Percentiles rank a stretch among this genome's conserved stretches.
These are phyloP conservation scores for Purshia tridentata DNA, from an alignment of 306 rosid genomes.

Conservation along the genomic window DNA sequence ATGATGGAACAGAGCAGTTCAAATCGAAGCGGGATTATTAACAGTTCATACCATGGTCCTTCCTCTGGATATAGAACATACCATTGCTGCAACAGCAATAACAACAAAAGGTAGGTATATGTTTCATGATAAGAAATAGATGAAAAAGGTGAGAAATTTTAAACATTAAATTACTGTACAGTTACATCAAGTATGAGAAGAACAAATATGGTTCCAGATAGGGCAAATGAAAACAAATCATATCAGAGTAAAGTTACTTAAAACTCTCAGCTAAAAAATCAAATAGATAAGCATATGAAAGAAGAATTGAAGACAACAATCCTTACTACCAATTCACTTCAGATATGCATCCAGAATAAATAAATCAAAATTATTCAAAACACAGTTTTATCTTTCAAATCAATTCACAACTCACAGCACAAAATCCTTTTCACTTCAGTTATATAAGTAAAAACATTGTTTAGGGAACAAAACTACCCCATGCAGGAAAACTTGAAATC, in stretches of 20 bases:
- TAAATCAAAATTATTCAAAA: background rate
- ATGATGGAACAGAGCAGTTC: constrained; percentile 98
- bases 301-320: background rate
- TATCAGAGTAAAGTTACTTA: background rate
- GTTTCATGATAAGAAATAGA: constrained; percentile 19
- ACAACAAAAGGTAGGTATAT: constrained; percentile 14
- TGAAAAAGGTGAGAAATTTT: background rate
- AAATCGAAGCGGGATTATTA: constrained; percentile 93
- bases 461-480: background rate
- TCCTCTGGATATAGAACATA: constrained; percentile 84
- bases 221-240: background rate
- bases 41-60: constrained; percentile 93
- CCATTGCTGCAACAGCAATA: constrained; percentile 66
- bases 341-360: background rate
- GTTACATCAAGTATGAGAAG: background rate
- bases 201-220: background rate
- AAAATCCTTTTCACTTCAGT: too few species aligned
- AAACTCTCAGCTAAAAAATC: background rate
- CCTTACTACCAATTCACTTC: background rate
- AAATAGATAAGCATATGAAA: background rate
- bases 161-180: background rate
- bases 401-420: background rate
- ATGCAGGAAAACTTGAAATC: background rate
- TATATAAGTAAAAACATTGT: background rate
- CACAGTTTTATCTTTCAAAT: background rate